These are phyloP conservation scores for Plantago coronopus DNA, from an alignment of 305 asterid genomes.

Conservation along the genomic window DNA sequence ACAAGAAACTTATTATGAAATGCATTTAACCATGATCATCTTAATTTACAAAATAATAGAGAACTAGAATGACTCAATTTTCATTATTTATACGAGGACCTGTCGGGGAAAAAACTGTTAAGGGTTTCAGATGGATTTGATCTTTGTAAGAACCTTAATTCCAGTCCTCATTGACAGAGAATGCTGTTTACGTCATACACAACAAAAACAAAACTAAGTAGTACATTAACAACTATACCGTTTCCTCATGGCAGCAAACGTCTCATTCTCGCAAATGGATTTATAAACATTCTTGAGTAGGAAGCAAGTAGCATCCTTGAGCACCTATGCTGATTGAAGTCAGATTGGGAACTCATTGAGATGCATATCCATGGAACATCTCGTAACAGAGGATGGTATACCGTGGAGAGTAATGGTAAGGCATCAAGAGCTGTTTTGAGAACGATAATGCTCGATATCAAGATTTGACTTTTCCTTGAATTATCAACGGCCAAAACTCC, in stretches of 20 bases:
- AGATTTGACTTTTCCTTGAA: slow-evolving; percentile 74
- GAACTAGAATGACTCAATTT: background rate
- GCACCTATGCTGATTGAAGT: slow-evolving; percentile 50
- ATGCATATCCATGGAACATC: slow-evolving; percentile 13
- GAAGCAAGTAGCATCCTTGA: slow-evolving; percentile 87
- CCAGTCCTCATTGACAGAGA: slow-evolving; percentile 1
- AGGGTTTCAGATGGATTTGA: background rate
- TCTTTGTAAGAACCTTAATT: background rate
- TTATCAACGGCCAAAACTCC: slow-evolving; percentile 62
- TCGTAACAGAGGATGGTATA: slow-evolving; percentile 24
- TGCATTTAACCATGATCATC: background rate
- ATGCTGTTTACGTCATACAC: background rate
- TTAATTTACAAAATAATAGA: background rate
- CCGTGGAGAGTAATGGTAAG: slow-evolving; percentile 87
- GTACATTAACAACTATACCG: slow-evolving; percentile 40
- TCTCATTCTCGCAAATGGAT: slow-evolving; percentile 82
- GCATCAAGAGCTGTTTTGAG: slow-evolving; percentile 94
- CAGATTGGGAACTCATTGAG: slow-evolving; percentile 23
- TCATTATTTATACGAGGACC: no score
- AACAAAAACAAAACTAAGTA: slow-evolving; percentile 16
- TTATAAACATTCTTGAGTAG: slow-evolving; percentile 78
- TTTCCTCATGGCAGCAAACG: slow-evolving; percentile 64
- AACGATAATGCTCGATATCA: slow-evolving; percentile 84
- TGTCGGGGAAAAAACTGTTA: background rate
- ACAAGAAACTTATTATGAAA: background rate